Conservation (phyloP, 805 yeast genomes). For the Candida sphagnicola region DNA sequence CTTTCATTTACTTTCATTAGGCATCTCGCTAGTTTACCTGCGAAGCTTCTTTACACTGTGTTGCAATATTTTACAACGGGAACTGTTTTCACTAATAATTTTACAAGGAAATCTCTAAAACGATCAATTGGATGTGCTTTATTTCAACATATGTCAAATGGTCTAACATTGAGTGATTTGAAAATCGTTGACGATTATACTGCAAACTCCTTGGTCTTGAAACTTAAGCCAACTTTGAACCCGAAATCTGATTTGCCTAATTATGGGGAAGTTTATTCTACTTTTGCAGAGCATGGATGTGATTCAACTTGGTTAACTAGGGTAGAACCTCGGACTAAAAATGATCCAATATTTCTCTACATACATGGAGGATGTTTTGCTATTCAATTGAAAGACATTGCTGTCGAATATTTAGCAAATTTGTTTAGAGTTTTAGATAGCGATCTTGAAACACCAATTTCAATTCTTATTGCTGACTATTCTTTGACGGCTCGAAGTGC, state of each 20-base stretch:
- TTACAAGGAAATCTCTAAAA: not conserved
- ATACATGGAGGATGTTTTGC: slow-evolving; percentile 31
- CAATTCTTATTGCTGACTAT: slow-evolving; percentile 30
- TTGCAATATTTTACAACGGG: not conserved
- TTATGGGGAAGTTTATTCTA: slow-evolving; percentile 29
- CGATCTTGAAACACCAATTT: slow-evolving; percentile 4
- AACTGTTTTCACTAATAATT: not conserved
- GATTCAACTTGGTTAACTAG: slow-evolving; percentile 21
- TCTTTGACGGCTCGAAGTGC: slow-evolving; percentile 25
- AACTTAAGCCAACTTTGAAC: not conserved
- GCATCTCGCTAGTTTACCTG: not conserved
- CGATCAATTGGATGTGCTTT: not conserved
- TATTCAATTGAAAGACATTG: slow-evolving; percentile 10
- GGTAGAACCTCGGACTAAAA: slow-evolving; percentile 16
- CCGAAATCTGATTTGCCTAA: slow-evolving; percentile 13
- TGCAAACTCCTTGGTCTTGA: not conserved
- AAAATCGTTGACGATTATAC: not conserved
- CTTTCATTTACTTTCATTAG: not conserved
- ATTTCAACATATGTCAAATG: not conserved
- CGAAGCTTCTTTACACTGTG: not conserved
- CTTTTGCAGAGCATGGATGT: slow-evolving; percentile 10
- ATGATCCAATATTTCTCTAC: slow-evolving; percentile 25
- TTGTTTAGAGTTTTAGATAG: not conserved
- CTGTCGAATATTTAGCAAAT: not conserved
- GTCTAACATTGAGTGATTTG: not conserved